Percentiles rank a stretch among this genome's conserved stretches.
phyloP scores from a whole-genome alignment of 257 asterid genomes.

The Penstemon davidsonii region DNA sequence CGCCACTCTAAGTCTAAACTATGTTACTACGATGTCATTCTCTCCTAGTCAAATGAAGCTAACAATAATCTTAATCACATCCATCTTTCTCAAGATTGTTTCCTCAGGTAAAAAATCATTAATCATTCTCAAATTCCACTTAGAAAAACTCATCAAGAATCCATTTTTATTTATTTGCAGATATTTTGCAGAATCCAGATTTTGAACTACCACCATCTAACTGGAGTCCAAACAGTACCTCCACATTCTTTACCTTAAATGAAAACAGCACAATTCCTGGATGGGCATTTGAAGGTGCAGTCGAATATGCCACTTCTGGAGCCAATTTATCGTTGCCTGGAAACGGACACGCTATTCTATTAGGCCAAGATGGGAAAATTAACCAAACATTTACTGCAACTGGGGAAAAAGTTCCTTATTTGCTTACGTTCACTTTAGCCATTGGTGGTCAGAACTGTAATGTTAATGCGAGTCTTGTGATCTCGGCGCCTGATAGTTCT shows the following conservation, averaged over 20 bases:
- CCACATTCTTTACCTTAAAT: conserved; percentile 35
- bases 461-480: conserved; percentile 53
- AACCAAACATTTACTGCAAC: conserved; percentile 52
- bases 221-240: conserved; percentile 39
- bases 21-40: background rate
- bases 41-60: conserved; percentile 31
- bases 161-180: conserved; percentile 28
- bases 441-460: conserved; percentile 42
- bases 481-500: conserved; percentile 57
- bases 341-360: conserved; percentile 47
- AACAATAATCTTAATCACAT: conserved; percentile 15
- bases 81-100: conserved; percentile 29
- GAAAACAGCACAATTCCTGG: conserved; percentile 52
- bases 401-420: conserved; percentile 35
- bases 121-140: background rate
- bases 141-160: background rate
- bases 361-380: conserved; percentile 54
- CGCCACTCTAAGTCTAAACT: background rate
- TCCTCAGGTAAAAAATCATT: conserved; percentile 34
- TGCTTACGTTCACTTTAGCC: conserved; percentile 49
- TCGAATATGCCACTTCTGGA: conserved; percentile 41
- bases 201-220: conserved; percentile 54
- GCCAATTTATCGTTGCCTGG: conserved; percentile 28
- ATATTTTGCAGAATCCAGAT: conserved; percentile 54
- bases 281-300: conserved; percentile 55